Percentiles rank a stretch among this genome's conserved stretches.
Conservation (phyloP, 169 alveolate species). For the Plasmodium knowlesi region DNA sequence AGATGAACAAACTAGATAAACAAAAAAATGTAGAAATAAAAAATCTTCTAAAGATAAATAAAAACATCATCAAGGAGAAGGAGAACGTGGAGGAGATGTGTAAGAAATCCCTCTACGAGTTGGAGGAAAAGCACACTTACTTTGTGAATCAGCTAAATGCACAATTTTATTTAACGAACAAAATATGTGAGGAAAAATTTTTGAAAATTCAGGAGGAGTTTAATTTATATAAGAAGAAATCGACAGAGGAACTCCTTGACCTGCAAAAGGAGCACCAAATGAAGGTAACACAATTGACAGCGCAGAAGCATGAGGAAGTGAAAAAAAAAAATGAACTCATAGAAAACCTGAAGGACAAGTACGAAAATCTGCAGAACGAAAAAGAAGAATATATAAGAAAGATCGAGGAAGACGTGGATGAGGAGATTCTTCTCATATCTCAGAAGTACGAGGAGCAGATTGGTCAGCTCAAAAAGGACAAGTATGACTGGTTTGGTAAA, state of each 20-base stretch:
- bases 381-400: slow-evolving; percentile 54
- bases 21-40: slow-evolving; percentile 53
- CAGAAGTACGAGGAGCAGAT: slow-evolving; percentile 52
- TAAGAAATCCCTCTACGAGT: slow-evolving; percentile 45
- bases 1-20: slow-evolving; percentile 54
- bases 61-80: slow-evolving; percentile 53
- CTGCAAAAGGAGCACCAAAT: slow-evolving; percentile 45
- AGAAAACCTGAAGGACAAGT: neutral
- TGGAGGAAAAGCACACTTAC: slow-evolving; percentile 68
- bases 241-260: slow-evolving; percentile 32
- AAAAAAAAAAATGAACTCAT: slow-evolving; percentile 38
- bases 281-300: slow-evolving; percentile 13
- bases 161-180: slow-evolving; percentile 70
- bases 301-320: slow-evolving; percentile 30
- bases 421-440: slow-evolving; percentile 66
- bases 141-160: slow-evolving; percentile 73
- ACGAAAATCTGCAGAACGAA: slow-evolving; percentile 52
- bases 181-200: slow-evolving; percentile 69
- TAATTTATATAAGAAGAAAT: slow-evolving; percentile 35
- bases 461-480: slow-evolving; percentile 29
- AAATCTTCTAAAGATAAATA: slow-evolving; percentile 53
- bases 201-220: slow-evolving; percentile 62
- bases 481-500: slow-evolving; percentile 32
- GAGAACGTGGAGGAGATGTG: slow-evolving; percentile 59
- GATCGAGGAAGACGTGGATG: slow-evolving; percentile 75